Evolutionary conservation across 805 yeast genomes (phyloP).

Genomic region (Metschnikowia picachoensis): DNA sequence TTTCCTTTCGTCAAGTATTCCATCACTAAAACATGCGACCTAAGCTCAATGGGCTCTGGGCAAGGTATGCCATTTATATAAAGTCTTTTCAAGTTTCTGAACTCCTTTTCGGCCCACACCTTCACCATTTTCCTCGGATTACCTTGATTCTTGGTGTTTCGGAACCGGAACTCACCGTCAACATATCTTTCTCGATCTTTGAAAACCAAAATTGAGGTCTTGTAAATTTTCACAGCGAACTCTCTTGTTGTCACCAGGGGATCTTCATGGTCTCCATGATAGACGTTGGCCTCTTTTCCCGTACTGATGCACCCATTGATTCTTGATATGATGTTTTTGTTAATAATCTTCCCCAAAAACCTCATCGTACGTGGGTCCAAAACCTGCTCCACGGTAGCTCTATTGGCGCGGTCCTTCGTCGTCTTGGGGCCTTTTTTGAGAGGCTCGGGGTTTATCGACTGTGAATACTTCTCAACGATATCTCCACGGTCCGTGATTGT

Average conservation of each 20-base stretch:
- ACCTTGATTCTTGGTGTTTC: conserved; percentile 78
- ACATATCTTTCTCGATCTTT: conserved; percentile 95
- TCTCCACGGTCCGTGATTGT: conserved; percentile 38
- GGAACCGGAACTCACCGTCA: conserved; percentile 90
- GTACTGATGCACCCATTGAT: conserved; percentile 94
- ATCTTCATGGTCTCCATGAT: conserved; percentile 65
- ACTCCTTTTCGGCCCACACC: conserved; percentile 98
- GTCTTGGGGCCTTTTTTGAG: conserved; percentile 55
- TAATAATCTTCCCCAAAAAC: conserved; percentile 76
- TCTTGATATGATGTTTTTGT: conserved; percentile 76
- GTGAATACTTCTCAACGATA: conserved; percentile 59
- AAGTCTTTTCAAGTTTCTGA: conserved; percentile 83
- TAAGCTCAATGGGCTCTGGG: conserved; percentile 87
- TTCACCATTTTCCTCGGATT: conserved; percentile 97
- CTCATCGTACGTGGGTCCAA: conserved; percentile 89
- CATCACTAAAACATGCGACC: conserved; percentile 91
- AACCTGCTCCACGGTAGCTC: conserved; percentile 97
- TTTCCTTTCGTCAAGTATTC: conserved; percentile 76
- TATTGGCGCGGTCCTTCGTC: conserved; percentile 78
- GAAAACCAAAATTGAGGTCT: conserved; percentile 94
- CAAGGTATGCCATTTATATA: conserved; percentile 79
- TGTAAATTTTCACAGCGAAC: conserved; percentile 88
- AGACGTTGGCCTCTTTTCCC: conserved; percentile 98
- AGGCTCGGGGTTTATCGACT: conserved; percentile 62
- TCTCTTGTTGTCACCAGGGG: conserved; percentile 40